Evolutionary conservation across 441 rosid species (phyloP), one percentile per base, ranked within the genome.

Genomic region (Iberis amara): DNA sequence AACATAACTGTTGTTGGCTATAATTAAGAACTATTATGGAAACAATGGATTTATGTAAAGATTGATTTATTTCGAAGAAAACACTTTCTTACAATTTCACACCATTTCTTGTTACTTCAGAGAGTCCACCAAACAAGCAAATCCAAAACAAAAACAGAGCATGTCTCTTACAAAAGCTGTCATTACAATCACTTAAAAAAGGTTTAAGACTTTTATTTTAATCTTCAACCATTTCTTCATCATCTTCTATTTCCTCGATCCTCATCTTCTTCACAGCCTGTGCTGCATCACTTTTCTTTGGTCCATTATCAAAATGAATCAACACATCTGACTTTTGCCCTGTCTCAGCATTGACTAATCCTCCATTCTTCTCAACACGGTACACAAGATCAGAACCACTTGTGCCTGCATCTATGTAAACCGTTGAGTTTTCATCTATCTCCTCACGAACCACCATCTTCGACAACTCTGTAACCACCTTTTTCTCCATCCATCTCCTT

Each of bases 401-500:
- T 4, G 65, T 11, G 3, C 62, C 79, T 0, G 81, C 83, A 1
- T 83, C 89, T 8, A 88, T 79, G 64, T 79, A 77, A 28, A 88
- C 94, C 0, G 91, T 85, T 0, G 86, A 75, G 79, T 82, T 91
- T 52, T 88, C 89, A 7, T 91, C 95, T 0, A 91, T 85, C 35
- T 88, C 91, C 23, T 82, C 88, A 58, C 76, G 73, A 28, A 88
- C 47, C 0, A 88, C 76, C 98, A 85, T 83, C 57, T 78, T 79
- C 2, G 94, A 91, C 3, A 91, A 60, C 62, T 83, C 82, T 0
- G 95, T 88, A 1, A 91, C 95, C 48, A 91, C 95, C 73, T 73
- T 76, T 72, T 57, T 88, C 78, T 91, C 86, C 0, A 88, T 87
- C 98, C 95, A 91, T 44, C 98, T 82, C 69, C 96, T 68, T 11